Percentiles rank a stretch among this genome's conserved stretches.
Evolutionary conservation across 805 yeast species (phyloP).

Genomic region (Brettanomyces nanus): DNA sequence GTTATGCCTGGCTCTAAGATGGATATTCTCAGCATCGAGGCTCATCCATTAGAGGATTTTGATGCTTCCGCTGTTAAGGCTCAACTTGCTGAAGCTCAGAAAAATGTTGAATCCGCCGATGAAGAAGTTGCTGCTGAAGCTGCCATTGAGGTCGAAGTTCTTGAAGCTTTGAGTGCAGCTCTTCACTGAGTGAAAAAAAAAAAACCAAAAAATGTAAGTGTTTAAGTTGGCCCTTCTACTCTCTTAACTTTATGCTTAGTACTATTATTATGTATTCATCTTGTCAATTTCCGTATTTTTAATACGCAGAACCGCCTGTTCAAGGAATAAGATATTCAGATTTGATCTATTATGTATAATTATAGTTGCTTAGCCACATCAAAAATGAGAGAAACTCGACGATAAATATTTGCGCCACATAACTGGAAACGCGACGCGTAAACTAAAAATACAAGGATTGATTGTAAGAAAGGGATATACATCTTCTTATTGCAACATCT

Average conservation of each 20-base stretch:
- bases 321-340: constrained; percentile 2
- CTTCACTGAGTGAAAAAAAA: constrained; percentile 26
- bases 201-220: not conserved
- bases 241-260: no score
- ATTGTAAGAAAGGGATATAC: no score
- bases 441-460: no score
- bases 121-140: constrained; percentile 92
- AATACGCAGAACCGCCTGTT: constrained; percentile 1
- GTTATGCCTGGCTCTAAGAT: constrained; percentile 91
- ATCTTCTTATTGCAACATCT: no score
- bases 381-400: no score
- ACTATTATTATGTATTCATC: constrained; percentile 9
- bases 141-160: constrained; percentile 88
- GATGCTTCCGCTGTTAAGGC: constrained; percentile 70
- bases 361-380: not conserved
- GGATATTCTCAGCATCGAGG: constrained; percentile 91
- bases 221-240: constrained; percentile 2
- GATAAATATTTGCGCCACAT: no score
- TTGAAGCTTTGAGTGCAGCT: constrained; percentile 84
- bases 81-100: constrained; percentile 87
- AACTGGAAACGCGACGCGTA: no score
- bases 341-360: no score
- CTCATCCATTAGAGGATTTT: constrained; percentile 84
- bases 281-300: no score
- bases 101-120: constrained; percentile 76